These are phyloP conservation scores for Oemleria cerasiformis DNA, from an alignment of 306 rosid species.

Conservation along the genomic window DNA sequence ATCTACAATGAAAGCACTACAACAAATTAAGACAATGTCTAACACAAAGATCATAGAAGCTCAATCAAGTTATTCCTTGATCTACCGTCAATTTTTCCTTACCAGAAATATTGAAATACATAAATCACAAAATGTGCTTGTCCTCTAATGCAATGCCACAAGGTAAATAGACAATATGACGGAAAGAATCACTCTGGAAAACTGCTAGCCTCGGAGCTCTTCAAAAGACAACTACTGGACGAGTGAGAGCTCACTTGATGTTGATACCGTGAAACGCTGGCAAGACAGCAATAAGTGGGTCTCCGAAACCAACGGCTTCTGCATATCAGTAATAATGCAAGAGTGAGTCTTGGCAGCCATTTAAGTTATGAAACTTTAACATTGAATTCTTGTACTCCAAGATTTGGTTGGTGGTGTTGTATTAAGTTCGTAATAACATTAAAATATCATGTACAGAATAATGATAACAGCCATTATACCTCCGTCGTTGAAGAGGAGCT, in stretches of 20 bases:
- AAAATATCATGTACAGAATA: not conserved
- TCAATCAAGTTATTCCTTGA: slow-evolving; percentile 23
- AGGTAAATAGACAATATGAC: not conserved
- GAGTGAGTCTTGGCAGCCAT: slow-evolving; percentile 8
- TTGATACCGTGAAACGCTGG: slow-evolving; percentile 76
- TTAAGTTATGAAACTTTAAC: not conserved
- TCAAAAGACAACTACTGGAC: slow-evolving; percentile 16
- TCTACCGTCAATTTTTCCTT: slow-evolving; percentile 16
- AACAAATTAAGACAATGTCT: not conserved
- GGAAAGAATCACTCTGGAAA: slow-evolving; percentile 3
- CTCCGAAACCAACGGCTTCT: slow-evolving; percentile 96
- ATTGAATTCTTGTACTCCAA: not conserved
- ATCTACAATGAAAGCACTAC: too few relatives aligned
- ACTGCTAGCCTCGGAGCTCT: slow-evolving; percentile 26
- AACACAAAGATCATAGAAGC: not conserved
- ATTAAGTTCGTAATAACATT: not conserved
- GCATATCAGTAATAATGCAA: slow-evolving; percentile 35
- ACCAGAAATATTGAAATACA: slow-evolving; percentile 7
- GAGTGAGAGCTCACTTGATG: slow-evolving; percentile 37
- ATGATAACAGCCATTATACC: slow-evolving; percentile 49
- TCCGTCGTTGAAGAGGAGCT: slow-evolving; percentile 83
- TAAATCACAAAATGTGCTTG: slow-evolving; percentile 1
- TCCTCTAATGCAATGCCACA: slow-evolving; percentile 1
- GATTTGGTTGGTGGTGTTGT: not conserved
- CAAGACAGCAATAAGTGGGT: slow-evolving; percentile 78